A percentile compares a stretch with the other conserved stretches of the same genome.
Evolutionary conservation across 805 yeast species (phyloP).

Genomic region (Yamadazyma takamatsuzukensis): DNA sequence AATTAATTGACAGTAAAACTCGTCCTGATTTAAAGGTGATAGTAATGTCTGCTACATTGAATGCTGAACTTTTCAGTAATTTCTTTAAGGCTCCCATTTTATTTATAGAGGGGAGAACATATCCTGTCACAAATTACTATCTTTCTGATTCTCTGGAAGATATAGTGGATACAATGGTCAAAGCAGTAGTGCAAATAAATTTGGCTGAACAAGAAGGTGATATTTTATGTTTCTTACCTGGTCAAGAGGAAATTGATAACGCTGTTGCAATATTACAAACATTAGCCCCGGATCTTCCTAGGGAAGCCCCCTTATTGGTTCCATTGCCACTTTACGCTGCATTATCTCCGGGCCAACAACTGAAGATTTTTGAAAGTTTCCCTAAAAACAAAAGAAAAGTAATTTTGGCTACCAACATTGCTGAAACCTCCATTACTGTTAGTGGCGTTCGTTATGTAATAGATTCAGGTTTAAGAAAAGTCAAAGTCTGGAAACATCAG

Average conservation of each 20-base stretch:
- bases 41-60: slow-evolving; percentile 92
- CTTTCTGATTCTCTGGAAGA: slow-evolving; percentile 68
- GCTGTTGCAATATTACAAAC: slow-evolving; percentile 60
- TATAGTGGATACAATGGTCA: slow-evolving; percentile 73
- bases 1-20: slow-evolving; percentile 47
- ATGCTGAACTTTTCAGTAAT: slow-evolving; percentile 79
- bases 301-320: slow-evolving; percentile 69
- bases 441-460: slow-evolving; percentile 91
- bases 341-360: slow-evolving; percentile 79
- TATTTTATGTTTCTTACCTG: slow-evolving; percentile 87
- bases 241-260: slow-evolving; percentile 96
- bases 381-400: slow-evolving; percentile 74
- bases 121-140: slow-evolving; percentile 73
- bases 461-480: slow-evolving; percentile 90
- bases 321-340: slow-evolving; percentile 93
- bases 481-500: slow-evolving; percentile 92
- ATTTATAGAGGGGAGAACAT: slow-evolving; percentile 87
- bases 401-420: slow-evolving; percentile 90
- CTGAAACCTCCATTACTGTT: slow-evolving; percentile 96
- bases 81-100: slow-evolving; percentile 84
- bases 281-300: slow-evolving; percentile 63
- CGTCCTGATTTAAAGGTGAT: slow-evolving; percentile 62
- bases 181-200: slow-evolving; percentile 75
- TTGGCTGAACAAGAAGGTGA: slow-evolving; percentile 82
- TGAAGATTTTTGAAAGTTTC: slow-evolving; percentile 67